These are phyloP conservation scores for Spongiforma sp. DNA, from an alignment of 1,284 basidiomycete genomes.

Conservation along the genomic window DNA sequence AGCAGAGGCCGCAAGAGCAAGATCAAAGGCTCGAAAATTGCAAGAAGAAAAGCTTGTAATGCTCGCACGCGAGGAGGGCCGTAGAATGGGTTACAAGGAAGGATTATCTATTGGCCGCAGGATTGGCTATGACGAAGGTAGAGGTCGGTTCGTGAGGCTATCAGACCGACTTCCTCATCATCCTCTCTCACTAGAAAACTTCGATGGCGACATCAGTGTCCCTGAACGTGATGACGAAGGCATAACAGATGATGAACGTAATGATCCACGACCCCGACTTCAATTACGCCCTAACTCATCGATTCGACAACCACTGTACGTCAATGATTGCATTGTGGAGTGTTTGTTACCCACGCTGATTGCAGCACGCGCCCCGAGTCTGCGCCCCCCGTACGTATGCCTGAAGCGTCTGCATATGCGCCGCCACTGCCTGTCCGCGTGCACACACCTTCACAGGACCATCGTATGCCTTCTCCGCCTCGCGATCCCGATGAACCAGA, in stretches of 20 bases:
- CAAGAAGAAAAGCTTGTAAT: slow-evolving; percentile 48
- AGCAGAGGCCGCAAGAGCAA: slow-evolving; percentile 48
- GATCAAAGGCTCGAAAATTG: slow-evolving; percentile 47
- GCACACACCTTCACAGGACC: slow-evolving; percentile 26
- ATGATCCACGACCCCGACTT: slow-evolving; percentile 19
- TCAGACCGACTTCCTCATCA: slow-evolving; percentile 17
- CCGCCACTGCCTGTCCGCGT: slow-evolving; percentile 33
- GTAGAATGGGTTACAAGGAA: slow-evolving; percentile 45
- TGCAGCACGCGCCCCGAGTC: slow-evolving; percentile 33
- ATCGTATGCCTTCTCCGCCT: slow-evolving; percentile 24
- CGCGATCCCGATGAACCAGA: slow-evolving; percentile 27
- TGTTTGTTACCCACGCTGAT: slow-evolving; percentile 21
- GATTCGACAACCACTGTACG: slow-evolving; percentile 30
- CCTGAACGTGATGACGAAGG: slow-evolving; percentile 18
- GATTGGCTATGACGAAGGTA: slow-evolving; percentile 40
- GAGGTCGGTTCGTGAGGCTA: slow-evolving; percentile 14
- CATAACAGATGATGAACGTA: slow-evolving; percentile 28
- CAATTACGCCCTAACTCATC: slow-evolving; percentile 20
- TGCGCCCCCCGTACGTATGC: slow-evolving; percentile 31
- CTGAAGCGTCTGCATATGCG: slow-evolving; percentile 32
- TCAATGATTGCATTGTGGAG: slow-evolving; percentile 10
- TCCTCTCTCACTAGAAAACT: slow-evolving; percentile 17
- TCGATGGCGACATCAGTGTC: slow-evolving; percentile 16
- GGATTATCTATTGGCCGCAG: slow-evolving; percentile 43
- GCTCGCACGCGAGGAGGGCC: slow-evolving; percentile 50